Conservation (phyloP, 805 yeast species). For the Kluyveromyces wickerhamii region DNA sequence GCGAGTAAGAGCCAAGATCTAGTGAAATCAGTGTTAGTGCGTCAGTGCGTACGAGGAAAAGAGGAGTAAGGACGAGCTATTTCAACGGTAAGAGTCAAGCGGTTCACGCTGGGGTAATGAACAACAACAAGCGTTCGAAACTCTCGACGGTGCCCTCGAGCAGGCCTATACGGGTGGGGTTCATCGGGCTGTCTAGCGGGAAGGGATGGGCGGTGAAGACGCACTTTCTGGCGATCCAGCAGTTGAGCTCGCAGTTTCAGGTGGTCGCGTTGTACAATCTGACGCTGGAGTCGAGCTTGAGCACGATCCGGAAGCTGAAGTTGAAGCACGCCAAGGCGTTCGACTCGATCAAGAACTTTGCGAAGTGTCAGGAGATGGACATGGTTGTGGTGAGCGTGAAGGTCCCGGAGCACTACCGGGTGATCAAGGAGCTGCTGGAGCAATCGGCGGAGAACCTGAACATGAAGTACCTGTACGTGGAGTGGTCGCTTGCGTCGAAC, state of each 20-base stretch:
- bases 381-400: conserved; percentile 23
- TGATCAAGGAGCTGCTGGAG: conserved; percentile 17
- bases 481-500: conserved; percentile 24
- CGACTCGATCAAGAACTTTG: conserved; percentile 20
- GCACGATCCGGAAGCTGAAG: conserved; percentile 20
- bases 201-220: conserved; percentile 29
- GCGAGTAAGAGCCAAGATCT: too few relatives aligned
- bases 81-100: too few relatives aligned
- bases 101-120: conserved; percentile 12
- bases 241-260: conserved; percentile 24
- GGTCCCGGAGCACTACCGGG: conserved; percentile 15
- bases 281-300: conserved; percentile 14
- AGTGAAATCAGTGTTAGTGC: too few relatives aligned
- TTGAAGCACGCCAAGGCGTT: conserved; percentile 21
- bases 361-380: conserved; percentile 17
- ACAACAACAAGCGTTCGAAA: conserved; percentile 23
- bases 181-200: conserved; percentile 18
- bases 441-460: conserved; percentile 17
- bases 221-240: conserved; percentile 24
- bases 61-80: too few relatives aligned
- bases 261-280: conserved; percentile 23
- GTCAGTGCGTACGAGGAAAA: too few relatives aligned
- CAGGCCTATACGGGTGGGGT: conserved; percentile 24
- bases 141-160: conserved; percentile 26
- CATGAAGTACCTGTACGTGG: conserved; percentile 22